phyloP scores from a whole-genome alignment of 371 early-diverging fungal genomes.

The Rhizopus delemar region DNA sequence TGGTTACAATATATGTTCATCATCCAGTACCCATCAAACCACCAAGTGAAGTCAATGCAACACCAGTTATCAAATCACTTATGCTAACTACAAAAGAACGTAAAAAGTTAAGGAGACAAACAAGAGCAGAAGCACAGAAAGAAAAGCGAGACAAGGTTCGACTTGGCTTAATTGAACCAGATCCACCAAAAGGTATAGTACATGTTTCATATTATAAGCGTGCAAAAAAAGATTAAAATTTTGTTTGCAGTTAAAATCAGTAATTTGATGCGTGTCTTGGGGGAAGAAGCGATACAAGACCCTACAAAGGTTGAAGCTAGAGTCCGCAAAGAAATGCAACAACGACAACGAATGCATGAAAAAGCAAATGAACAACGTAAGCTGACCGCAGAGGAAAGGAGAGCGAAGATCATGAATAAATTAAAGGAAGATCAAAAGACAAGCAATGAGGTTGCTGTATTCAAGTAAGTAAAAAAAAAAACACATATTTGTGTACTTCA shows the following conservation, averaged over 20 bases:
- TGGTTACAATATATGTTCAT: conserved; percentile 83
- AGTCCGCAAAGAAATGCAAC: conserved; percentile 83
- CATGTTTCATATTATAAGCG: too few species aligned
- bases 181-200: conserved; percentile 74
- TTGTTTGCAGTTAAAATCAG: conserved; percentile 69
- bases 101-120: conserved; percentile 90
- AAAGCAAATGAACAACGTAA: conserved; percentile 80
- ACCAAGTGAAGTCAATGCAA: conserved; percentile 62
- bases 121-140: conserved; percentile 80
- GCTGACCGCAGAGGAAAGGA: conserved; percentile 83
- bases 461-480: conserved; percentile 59
- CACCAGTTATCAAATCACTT: conserved; percentile 69
- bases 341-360: conserved; percentile 80
- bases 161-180: conserved; percentile 90
- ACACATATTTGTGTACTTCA: not conserved
- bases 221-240: too few species aligned
- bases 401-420: conserved; percentile 77
- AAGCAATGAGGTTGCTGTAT: conserved; percentile 73
- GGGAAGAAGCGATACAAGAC: conserved; percentile 88
- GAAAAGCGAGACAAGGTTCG: conserved; percentile 95
- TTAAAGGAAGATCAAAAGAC: conserved; percentile 69
- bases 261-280: conserved; percentile 93
- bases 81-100: conserved; percentile 92
- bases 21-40: conserved; percentile 91
- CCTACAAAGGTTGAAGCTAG: conserved; percentile 91